Percentiles rank a stretch among this genome's conserved stretches.
phyloP scores from a whole-genome alignment of 2,329 filamentous ascomycete species.

The Cladophialophora exuberans region DNA sequence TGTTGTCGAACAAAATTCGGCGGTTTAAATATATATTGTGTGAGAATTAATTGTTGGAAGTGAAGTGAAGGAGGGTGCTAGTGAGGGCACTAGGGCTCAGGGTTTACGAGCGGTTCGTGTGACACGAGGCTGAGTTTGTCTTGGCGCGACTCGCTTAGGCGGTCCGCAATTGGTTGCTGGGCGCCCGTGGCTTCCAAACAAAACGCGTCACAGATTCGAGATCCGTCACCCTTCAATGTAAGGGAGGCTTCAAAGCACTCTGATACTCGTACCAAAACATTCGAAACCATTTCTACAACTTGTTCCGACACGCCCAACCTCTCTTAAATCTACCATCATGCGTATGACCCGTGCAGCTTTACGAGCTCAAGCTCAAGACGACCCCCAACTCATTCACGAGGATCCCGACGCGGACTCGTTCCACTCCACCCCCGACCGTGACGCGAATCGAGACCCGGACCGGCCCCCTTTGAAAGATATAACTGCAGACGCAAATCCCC shows the following conservation, averaged over 20 bases:
- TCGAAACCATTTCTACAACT: not conserved
- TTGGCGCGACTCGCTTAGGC: not conserved
- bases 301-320: not conserved
- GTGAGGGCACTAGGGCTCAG: too few relatives aligned
- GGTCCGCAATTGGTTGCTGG: not conserved
- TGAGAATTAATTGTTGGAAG: too few relatives aligned
- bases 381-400: conserved; percentile 26
- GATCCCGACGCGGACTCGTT: conserved; percentile 22
- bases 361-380: conserved; percentile 31
- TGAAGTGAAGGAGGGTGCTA: too few relatives aligned
- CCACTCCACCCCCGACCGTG: conserved; percentile 3
- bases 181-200: conserved; percentile 5
- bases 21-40: too few relatives aligned
- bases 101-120: too few relatives aligned
- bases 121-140: not conserved
- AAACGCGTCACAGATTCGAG: conserved; percentile 10
- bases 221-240: conserved; percentile 6
- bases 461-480: conserved; percentile 32
- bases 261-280: too few relatives aligned
- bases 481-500: conserved; percentile 27
- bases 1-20: too few relatives aligned
- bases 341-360: conserved; percentile 35
- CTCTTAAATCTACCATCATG: conserved; percentile 20
- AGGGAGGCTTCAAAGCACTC: too few relatives aligned
- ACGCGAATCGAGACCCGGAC: conserved; percentile 12